Conservation (phyloP, 495 filamentous ascomycete genomes). For the Geoglossum glabrum region DNA sequence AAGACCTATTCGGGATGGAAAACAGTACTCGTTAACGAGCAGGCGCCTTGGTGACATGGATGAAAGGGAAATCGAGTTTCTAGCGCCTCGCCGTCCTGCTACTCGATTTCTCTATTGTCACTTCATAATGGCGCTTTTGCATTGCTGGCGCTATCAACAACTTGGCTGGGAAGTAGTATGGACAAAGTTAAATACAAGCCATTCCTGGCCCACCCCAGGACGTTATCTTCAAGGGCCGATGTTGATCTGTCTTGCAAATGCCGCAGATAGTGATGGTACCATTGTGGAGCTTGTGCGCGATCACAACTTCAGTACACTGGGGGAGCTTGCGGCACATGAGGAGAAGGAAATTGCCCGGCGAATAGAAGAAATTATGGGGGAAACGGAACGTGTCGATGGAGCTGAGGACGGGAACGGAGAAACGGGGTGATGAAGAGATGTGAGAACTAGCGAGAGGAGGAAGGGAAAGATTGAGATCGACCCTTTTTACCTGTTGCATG, state of each 20-base stretch:
- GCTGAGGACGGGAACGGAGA: no score
- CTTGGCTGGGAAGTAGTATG: neutral
- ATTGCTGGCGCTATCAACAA: neutral
- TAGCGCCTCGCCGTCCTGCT: neutral
- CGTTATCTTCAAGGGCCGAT: constrained; percentile 1
- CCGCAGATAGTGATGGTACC: neutral
- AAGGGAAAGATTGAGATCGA: no score
- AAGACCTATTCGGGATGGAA: neutral
- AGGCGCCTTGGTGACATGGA: neutral
- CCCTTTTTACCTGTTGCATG: no score
- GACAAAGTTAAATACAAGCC: neutral
- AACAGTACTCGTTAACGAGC: neutral
- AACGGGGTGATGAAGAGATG: no score
- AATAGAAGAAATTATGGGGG: neutral
- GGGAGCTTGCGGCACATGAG: neutral
- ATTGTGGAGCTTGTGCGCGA: neutral
- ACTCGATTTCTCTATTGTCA: no score
- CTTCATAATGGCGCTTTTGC: neutral
- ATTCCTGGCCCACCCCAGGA: neutral
- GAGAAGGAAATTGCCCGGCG: neutral
- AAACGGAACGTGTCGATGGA: no score
- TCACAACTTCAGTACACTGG: neutral
- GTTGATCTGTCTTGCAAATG: neutral
- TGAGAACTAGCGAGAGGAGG: no score
- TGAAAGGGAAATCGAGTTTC: neutral